Conservation (phyloP, 768 basidiomycete genomes). For the Phylloporus sp. region DNA sequence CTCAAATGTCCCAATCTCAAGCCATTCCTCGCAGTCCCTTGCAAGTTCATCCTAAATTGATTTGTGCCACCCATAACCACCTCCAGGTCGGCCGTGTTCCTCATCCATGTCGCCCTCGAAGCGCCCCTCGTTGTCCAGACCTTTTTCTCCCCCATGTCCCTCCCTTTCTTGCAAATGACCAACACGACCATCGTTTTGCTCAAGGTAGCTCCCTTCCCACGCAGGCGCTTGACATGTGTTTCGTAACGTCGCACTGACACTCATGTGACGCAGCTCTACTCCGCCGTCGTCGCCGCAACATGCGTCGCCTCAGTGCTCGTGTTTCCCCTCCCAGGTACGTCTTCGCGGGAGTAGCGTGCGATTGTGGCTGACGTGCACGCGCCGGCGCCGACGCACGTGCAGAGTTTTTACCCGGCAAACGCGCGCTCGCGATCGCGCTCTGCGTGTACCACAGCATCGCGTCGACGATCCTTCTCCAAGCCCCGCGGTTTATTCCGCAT, state of each 20-base stretch:
- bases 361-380: background rate
- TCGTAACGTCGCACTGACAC: too few relatives aligned
- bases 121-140: slow-evolving; percentile 75
- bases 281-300: slow-evolving; percentile 54
- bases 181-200: slow-evolving; percentile 75
- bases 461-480: slow-evolving; percentile 69
- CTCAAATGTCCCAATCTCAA: slow-evolving; percentile 25
- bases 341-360: too few relatives aligned
- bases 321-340: slow-evolving; percentile 66
- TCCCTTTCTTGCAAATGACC: slow-evolving; percentile 77
- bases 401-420: slow-evolving; percentile 85
- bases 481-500: slow-evolving; percentile 76
- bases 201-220: too few relatives aligned
- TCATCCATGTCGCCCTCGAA: slow-evolving; percentile 77
- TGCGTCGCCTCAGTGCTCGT: slow-evolving; percentile 62
- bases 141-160: slow-evolving; percentile 50
- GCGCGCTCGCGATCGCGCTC: slow-evolving; percentile 71
- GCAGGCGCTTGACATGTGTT: too few relatives aligned
- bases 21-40: slow-evolving; percentile 34
- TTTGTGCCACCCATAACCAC: background rate
- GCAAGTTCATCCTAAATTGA: slow-evolving; percentile 28
- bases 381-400: background rate
- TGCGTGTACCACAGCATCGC: slow-evolving; percentile 70
- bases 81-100: slow-evolving; percentile 59
- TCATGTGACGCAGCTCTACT: slow-evolving; percentile 50